Base-by-base conservation (phyloP, 306 rosid genomes). In the Phaseolus lunatus region DNA sequence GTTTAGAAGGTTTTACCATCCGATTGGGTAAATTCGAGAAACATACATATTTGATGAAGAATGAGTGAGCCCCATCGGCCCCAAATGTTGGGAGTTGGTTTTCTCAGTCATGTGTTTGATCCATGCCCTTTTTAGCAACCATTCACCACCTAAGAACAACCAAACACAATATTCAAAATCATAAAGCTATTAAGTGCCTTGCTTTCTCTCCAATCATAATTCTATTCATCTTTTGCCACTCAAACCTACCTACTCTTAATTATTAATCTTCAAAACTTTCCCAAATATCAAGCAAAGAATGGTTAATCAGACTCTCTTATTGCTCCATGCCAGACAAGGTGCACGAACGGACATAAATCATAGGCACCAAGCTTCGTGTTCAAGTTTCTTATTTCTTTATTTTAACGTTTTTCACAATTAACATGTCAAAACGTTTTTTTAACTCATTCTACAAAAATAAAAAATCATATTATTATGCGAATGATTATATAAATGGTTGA, bases 171-270 rank as follows among this genome's bases (percentile, higher is more conserved):
- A 50, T 6, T 22, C 23, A 22, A 4, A 56, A 54, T 11, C 22
- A 76, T 65, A 50, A 63, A 33, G 53, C 56, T 50, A 76, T 35
- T 19, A 45, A 20, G 53, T 13, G 15, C 15, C 44, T 76, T 74
- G 31, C 58, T 59, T 74, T 74, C 27, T 39, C 50, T 27, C 76
- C 52, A 29, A 68, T 44, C 43, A 67, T 2, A 72, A 20, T 53
- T 53, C 7, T 33, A 33, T 33, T 33, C 1, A 31, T 59, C 62
- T 59, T 70, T 50, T 39, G 24, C 13, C 0, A 14, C 24, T 16
- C 65, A 72, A 29, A 48, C n/a, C n/a, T n/a, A 24, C 72, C 73
- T 19, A 41, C 41, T 14, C 18, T 50, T 13, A 50, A 37, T 62
- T 7, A n/a, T 50, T 54, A 11, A n/a, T 5, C 19, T 76, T 58